Evolutionary conservation across 805 yeast species (phyloP).

Genomic region (Yamadazyma phyllophila): DNA sequence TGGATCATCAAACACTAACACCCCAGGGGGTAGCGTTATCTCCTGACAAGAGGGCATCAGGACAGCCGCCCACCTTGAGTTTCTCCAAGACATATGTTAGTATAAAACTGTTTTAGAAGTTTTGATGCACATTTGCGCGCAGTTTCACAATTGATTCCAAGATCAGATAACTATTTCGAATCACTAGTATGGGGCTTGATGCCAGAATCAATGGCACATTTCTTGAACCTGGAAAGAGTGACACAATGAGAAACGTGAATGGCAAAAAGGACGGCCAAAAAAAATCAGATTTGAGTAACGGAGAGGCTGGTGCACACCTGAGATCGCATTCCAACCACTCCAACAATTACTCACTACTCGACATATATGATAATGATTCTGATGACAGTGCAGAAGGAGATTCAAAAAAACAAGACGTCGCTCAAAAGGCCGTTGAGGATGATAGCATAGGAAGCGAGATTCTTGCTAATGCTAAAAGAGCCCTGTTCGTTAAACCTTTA

Average conservation of each 20-base stretch:
- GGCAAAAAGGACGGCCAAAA: neutral
- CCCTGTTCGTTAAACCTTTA: slow-evolving; percentile 10
- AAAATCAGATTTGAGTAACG: neutral
- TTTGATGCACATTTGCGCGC: neutral
- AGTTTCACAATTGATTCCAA: neutral
- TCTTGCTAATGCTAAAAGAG: slow-evolving; percentile 9
- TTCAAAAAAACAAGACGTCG: neutral
- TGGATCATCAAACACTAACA: slow-evolving; percentile 28
- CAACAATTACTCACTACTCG: slow-evolving; percentile 36
- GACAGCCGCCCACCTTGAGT: slow-evolving; percentile 18
- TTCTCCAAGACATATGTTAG: slow-evolving; percentile 36
- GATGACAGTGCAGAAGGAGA: slow-evolving; percentile 6
- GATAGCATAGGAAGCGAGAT: slow-evolving; percentile 5
- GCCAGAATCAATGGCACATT: neutral
- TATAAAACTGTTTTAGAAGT: no score
- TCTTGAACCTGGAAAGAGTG: neutral
- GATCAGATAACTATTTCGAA: neutral
- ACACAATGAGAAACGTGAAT: neutral
- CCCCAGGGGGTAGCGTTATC: slow-evolving; percentile 30
- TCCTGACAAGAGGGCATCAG: slow-evolving; percentile 28
- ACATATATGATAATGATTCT: slow-evolving; percentile 26
- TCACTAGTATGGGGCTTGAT: neutral
- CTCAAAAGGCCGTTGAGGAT: neutral
- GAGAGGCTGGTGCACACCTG: slow-evolving; percentile 17
- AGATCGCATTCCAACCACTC: slow-evolving; percentile 33